Evolutionary conservation across 441 rosid species (phyloP).

Genomic region (Pelargonium citronellum): DNA sequence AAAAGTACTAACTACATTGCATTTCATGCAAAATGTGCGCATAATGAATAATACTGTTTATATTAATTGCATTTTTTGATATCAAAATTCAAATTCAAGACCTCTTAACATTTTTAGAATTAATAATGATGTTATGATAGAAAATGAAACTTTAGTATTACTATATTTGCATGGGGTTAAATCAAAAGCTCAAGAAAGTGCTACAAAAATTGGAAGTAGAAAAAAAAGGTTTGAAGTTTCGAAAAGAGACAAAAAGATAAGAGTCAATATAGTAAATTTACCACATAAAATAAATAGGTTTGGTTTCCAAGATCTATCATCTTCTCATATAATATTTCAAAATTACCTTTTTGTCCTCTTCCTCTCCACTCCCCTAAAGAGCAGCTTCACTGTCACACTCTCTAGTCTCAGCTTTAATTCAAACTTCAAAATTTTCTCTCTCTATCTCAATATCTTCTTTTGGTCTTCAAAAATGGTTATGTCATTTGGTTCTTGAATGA

Average conservation of each 20-base stretch:
- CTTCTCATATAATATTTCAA: not conserved
- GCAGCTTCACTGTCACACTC: slow-evolving; percentile 13
- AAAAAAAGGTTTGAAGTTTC: not conserved
- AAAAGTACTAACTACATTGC: too few relatives aligned
- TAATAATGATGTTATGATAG: not conserved
- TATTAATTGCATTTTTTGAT: not conserved
- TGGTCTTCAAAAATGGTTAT: not conserved
- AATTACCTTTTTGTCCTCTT: slow-evolving; percentile 26
- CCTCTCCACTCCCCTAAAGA: not conserved
- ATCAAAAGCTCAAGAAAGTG: not conserved
- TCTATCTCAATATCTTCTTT: not conserved
- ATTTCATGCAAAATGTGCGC: too few relatives aligned
- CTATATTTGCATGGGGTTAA: not conserved
- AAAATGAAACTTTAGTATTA: not conserved
- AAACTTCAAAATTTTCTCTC: slow-evolving; percentile 29
- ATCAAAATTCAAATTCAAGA: slow-evolving; percentile 2
- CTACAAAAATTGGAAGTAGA: not conserved
- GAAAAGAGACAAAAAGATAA: slow-evolving; percentile 4
- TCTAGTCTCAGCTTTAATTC: slow-evolving; percentile 42
- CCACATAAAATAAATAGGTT: slow-evolving; percentile 16
- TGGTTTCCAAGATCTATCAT: slow-evolving; percentile 22
- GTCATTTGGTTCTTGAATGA: not conserved
- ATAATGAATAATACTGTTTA: too few relatives aligned
- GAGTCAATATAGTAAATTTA: slow-evolving; percentile 2
- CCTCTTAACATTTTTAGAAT: not conserved